Percentiles rank a stretch among this genome's conserved stretches.
phyloP scores from a whole-genome alignment of 805 yeast species.

The Kluyveromyces siamensis region DNA sequence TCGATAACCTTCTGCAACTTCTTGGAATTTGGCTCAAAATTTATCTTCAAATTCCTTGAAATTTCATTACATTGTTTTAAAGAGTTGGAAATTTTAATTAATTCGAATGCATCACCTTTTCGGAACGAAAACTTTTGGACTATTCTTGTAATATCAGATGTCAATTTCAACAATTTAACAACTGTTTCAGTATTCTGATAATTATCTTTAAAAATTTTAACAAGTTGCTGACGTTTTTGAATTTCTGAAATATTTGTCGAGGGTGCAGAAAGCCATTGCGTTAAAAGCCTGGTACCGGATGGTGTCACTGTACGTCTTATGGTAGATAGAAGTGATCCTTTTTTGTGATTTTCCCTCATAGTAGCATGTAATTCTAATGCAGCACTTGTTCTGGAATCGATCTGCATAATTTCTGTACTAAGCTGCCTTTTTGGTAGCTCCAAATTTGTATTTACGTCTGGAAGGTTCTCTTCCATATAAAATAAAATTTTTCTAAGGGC shows the following conservation, averaged over 20 bases:
- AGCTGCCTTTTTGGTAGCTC: conserved; percentile 56
- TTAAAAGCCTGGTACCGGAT: conserved; percentile 71
- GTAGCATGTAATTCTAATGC: conserved; percentile 65
- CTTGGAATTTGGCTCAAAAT: not conserved
- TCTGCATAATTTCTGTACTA: conserved; percentile 50
- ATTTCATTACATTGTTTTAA: conserved; percentile 30
- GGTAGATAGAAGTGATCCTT: conserved; percentile 64
- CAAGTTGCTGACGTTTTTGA: conserved; percentile 43
- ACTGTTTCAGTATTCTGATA: conserved; percentile 24
- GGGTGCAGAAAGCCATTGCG: conserved; percentile 80
- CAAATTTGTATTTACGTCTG: conserved; percentile 52
- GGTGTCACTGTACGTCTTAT: conserved; percentile 69
- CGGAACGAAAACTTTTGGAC: conserved; percentile 50
- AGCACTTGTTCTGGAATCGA: conserved; percentile 71
- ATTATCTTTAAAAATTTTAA: conserved; percentile 34
- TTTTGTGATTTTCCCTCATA: conserved; percentile 43
- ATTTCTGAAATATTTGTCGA: conserved; percentile 52
- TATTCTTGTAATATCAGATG: conserved; percentile 51
- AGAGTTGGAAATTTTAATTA: conserved; percentile 36
- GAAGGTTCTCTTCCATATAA: conserved; percentile 68
- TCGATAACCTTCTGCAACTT: not conserved
- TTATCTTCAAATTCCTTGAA: conserved; percentile 8
- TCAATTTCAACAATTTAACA: conserved; percentile 31
- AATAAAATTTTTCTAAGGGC: conserved; percentile 57
- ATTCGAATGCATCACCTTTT: conserved; percentile 36